phyloP scores from a whole-genome alignment of 371 early-diverging fungal genomes.

The Umbelopsis sp. region DNA sequence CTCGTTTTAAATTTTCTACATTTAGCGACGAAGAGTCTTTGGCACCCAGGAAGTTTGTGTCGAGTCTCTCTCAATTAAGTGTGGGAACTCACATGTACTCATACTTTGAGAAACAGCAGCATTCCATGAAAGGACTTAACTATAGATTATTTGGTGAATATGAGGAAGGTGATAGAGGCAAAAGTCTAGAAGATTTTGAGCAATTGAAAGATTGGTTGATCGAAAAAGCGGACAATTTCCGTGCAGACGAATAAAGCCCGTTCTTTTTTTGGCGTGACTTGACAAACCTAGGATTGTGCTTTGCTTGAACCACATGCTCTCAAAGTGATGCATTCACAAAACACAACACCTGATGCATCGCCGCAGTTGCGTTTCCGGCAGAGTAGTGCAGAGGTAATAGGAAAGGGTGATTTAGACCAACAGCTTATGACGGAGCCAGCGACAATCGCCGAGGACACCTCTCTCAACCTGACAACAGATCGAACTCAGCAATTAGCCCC shows the following conservation, averaged over 20 bases:
- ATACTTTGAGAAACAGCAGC: constrained; percentile 38
- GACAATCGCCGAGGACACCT: background rate
- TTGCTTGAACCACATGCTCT: background rate
- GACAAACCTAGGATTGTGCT: background rate
- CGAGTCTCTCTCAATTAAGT: constrained; percentile 45
- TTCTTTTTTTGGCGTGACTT: background rate
- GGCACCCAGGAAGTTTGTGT: constrained; percentile 28
- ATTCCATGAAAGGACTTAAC: constrained; percentile 35
- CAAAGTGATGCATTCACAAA: constrained; percentile 1
- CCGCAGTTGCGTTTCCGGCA: background rate
- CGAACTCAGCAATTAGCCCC: background rate
- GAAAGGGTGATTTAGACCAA: background rate
- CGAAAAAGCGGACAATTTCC: constrained; percentile 16
- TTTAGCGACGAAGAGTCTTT: background rate
- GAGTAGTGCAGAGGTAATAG: background rate
- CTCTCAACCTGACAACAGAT: background rate
- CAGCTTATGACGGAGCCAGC: background rate
- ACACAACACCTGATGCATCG: background rate
- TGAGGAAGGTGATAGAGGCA: constrained; percentile 43
- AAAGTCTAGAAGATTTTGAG: constrained; percentile 47
- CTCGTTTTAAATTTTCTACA: constrained; percentile 3
- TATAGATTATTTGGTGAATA: constrained; percentile 52
- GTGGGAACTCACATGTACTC: constrained; percentile 42
- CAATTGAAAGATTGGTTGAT: constrained; percentile 55
- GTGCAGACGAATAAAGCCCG: background rate